phyloP scores from a whole-genome alignment of 495 filamentous ascomycete genomes.

The Glonium stellatum region DNA sequence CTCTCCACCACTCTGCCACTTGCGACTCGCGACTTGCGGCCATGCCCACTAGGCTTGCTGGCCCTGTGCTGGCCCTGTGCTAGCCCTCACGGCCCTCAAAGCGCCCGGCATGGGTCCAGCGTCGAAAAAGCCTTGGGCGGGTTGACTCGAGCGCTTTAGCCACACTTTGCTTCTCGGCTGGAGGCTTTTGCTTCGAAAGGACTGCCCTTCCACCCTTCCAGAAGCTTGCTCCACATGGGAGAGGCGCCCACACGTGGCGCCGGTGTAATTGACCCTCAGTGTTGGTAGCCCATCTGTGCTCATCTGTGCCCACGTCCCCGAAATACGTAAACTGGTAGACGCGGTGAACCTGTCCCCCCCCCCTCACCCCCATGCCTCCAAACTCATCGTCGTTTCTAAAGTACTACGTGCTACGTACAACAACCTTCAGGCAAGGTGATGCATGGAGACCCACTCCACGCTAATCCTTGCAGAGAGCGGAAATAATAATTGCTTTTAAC shows the following conservation, averaged over 20 bases:
- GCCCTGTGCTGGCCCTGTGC: no score
- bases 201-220: not conserved
- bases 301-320: no score
- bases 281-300: not conserved
- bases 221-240: not conserved
- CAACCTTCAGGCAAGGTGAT: no score
- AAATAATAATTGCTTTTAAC: constrained; percentile 16
- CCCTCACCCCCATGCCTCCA: no score
- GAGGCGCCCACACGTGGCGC: not conserved
- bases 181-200: not conserved
- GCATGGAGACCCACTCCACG: constrained; percentile 4
- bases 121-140: not conserved
- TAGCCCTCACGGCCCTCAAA: not conserved
- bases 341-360: no score
- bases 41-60: no score
- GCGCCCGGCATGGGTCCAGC: not conserved
- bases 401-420: no score
- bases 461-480: constrained; percentile 6
- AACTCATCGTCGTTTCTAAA: no score
- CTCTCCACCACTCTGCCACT: no score
- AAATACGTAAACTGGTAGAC: no score
- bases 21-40: no score
- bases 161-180: not conserved
- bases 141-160: not conserved
- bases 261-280: not conserved